Percentiles rank a stretch among this genome's conserved stretches.
These are phyloP conservation scores for Jamesozyma jinghongensis DNA, from an alignment of 805 yeast genomes.

Conservation along the genomic window DNA sequence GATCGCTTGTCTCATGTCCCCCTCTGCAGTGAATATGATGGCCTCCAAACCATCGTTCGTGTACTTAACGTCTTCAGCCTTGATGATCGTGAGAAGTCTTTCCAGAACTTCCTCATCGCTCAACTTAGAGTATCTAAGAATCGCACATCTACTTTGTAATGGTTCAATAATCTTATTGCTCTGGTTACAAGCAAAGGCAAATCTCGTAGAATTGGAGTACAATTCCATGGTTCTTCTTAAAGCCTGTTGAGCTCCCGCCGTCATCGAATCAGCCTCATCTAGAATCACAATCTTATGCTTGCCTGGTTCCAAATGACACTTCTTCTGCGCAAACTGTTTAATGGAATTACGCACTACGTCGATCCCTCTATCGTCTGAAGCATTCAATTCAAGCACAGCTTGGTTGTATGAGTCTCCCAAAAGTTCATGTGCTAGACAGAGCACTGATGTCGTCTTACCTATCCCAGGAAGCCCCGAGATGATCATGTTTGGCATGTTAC, in stretches of 20 bases:
- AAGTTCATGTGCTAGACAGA: slow-evolving; percentile 78
- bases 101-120: slow-evolving; percentile 78
- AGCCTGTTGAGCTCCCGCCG: slow-evolving; percentile 95
- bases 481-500: slow-evolving; percentile 95
- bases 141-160: slow-evolving; percentile 91
- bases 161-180: slow-evolving; percentile 94
- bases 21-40: slow-evolving; percentile 88
- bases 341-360: slow-evolving; percentile 91
- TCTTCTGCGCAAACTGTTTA: slow-evolving; percentile 93
- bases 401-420: slow-evolving; percentile 64
- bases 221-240: slow-evolving; percentile 91
- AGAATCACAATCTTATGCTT: slow-evolving; percentile 86
- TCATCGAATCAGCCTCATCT: slow-evolving; percentile 96
- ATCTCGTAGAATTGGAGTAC: slow-evolving; percentile 89
- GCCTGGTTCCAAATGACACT: slow-evolving; percentile 77
- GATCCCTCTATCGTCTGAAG: slow-evolving; percentile 95
- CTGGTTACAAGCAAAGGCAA: slow-evolving; percentile 98
- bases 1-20: slow-evolving; percentile 97
- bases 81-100: slow-evolving; percentile 61
- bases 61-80: slow-evolving; percentile 62
- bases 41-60: slow-evolving; percentile 91
- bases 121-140: slow-evolving; percentile 71
- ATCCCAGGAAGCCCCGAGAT: slow-evolving; percentile 96
- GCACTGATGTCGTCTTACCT: slow-evolving; percentile 91
- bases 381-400: slow-evolving; percentile 89